Conservation (phyloP, 2,329 filamentous ascomycete species). For the Ampelomyces quisqualis region DNA sequence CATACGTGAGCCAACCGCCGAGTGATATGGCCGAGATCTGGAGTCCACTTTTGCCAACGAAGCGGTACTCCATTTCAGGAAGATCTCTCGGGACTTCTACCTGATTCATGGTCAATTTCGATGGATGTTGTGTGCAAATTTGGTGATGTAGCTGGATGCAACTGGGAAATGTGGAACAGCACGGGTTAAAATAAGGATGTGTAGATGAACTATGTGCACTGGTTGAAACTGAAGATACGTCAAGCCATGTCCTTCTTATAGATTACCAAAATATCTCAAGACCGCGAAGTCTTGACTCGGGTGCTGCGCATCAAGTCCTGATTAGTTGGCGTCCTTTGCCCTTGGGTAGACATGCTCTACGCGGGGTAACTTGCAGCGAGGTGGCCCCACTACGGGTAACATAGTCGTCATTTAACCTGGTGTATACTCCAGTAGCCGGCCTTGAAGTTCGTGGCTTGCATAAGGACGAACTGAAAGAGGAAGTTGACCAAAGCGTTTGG, state of each 20-base stretch:
- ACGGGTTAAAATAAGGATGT: background rate
- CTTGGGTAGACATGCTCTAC: background rate
- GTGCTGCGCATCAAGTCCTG: too few species aligned
- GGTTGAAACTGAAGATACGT: background rate
- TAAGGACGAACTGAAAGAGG: background rate
- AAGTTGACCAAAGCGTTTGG: too few species aligned
- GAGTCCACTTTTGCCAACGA: slow-evolving; percentile 69
- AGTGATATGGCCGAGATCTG: slow-evolving; percentile 73
- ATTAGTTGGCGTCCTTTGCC: slow-evolving; percentile 3
- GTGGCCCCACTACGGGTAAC: slow-evolving; percentile 2
- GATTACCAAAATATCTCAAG: background rate
- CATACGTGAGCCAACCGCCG: slow-evolving; percentile 66
- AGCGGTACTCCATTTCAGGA: slow-evolving; percentile 67
- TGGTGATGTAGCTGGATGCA: background rate
- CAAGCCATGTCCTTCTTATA: too few species aligned
- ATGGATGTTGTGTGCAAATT: background rate
- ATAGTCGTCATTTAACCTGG: too few species aligned
- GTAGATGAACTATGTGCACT: background rate
- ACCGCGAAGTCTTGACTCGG: background rate
- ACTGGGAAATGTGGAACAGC: background rate
- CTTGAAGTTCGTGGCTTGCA: background rate
- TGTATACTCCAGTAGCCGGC: too few species aligned
- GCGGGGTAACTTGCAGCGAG: slow-evolving; percentile 8
- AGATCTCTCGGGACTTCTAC: slow-evolving; percentile 24
- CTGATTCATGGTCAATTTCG: slow-evolving; percentile 5